Conservation (phyloP, 768 basidiomycete genomes). For the Pisolithus tinctorius region DNA sequence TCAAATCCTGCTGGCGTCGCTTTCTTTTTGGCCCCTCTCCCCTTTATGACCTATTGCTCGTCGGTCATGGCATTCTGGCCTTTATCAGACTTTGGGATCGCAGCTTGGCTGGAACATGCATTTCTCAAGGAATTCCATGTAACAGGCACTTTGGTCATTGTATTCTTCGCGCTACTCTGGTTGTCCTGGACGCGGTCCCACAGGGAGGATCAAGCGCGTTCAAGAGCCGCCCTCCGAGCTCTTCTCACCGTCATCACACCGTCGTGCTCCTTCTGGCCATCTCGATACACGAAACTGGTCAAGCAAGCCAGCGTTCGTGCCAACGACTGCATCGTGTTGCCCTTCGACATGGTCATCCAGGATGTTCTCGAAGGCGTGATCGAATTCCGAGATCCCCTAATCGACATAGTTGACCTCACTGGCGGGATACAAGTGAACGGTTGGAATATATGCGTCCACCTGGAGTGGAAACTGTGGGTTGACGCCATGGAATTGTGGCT, state of each 20-base stretch:
- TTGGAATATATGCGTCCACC: conserved; percentile 29
- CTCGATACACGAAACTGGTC: conserved; percentile 29
- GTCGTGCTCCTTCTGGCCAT: conserved; percentile 39
- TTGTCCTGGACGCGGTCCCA: conserved; percentile 6
- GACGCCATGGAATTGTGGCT: conserved; percentile 31
- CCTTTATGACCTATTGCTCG: conserved; percentile 1
- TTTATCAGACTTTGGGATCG: too few species aligned
- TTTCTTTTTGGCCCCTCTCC: conserved; percentile 4
- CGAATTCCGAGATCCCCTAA: conserved; percentile 37
- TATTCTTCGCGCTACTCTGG: conserved; percentile 1
- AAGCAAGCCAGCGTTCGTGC: conserved; percentile 5
- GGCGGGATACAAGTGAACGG: conserved; percentile 29
- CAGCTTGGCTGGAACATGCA: too few species aligned
- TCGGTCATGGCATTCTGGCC: too few species aligned
- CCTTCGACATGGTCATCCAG: conserved; percentile 30
- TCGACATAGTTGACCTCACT: conserved; percentile 34
- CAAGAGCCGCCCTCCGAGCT: conserved; percentile 26
- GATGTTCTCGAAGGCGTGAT: conserved; percentile 33
- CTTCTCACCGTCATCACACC: conserved; percentile 38
- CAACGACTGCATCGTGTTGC: conserved; percentile 23
- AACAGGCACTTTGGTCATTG: background rate
- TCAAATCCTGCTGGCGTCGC: conserved; percentile 38
- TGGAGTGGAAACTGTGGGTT: conserved; percentile 29
- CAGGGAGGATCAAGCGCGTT: conserved; percentile 5
- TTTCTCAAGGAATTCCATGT: too few species aligned